Percentiles rank a stretch among this genome's conserved stretches.
Conservation (phyloP, 768 basidiomycete species). For the Amanita jacksonii region DNA sequence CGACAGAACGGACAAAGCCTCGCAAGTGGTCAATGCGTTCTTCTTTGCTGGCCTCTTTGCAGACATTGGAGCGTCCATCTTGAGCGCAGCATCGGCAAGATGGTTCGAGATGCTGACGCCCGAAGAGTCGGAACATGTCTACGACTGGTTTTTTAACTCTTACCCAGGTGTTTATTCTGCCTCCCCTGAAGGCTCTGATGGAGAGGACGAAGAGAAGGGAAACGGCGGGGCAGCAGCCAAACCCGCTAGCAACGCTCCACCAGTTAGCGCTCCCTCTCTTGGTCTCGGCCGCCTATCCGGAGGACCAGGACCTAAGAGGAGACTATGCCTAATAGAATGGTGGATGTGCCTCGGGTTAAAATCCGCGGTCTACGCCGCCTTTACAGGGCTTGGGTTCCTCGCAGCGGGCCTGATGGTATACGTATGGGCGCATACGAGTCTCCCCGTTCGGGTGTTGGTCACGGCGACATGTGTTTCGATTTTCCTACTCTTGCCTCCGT, state of each 20-base stretch:
- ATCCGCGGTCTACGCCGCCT: background rate
- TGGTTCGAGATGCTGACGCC: constrained; percentile 7
- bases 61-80: background rate
- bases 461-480: background rate
- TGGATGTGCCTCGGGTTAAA: background rate
- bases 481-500: background rate
- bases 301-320: background rate
- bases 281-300: no score
- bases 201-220: background rate
- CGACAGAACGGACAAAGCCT: background rate
- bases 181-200: background rate
- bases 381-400: background rate
- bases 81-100: background rate
- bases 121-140: background rate
- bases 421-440: background rate
- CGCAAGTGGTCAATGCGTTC: constrained; percentile 3
- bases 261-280: no score
- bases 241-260: no score
- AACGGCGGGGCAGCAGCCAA: no score
- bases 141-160: background rate
- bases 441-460: background rate
- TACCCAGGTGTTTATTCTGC: no score
- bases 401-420: constrained; percentile 2
- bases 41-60: constrained; percentile 7
- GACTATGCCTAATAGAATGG: background rate